Percentiles rank a stretch among this genome's conserved stretches.
Evolutionary conservation across 306 rosid species (phyloP).

Genomic region (Acacia acuminata): DNA sequence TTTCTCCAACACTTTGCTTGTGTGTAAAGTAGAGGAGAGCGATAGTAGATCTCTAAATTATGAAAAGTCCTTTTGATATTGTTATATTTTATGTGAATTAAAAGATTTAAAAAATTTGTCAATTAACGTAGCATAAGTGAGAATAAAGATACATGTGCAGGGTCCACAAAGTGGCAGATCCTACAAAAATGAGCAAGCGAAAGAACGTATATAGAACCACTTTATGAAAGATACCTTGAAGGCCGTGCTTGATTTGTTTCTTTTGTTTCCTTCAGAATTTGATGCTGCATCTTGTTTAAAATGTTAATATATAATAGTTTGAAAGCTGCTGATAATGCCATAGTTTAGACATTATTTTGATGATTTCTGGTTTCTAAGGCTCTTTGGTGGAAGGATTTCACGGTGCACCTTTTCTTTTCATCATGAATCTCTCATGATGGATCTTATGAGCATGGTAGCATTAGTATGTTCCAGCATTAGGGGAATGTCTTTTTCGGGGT

Average conservation of each 20-base stretch:
- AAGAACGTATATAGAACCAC: conserved; percentile 76
- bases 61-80: too few relatives aligned
- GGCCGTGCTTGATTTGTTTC: conserved; percentile 63
- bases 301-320: conserved; percentile 6
- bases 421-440: not conserved
- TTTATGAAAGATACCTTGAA: conserved; percentile 85
- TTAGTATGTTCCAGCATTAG: not conserved
- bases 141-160: too few relatives aligned
- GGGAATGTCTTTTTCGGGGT: not conserved
- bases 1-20: too few relatives aligned
- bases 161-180: conserved; percentile 72
- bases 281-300: conserved; percentile 13
- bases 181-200: conserved; percentile 78
- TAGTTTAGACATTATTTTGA: not conserved
- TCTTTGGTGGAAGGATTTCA: not conserved
- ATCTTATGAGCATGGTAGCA: not conserved
- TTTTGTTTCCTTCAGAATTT: conserved; percentile 6
- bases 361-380: not conserved
- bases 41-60: too few relatives aligned
- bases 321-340: too few relatives aligned
- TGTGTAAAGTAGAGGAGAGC: too few relatives aligned
- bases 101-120: too few relatives aligned
- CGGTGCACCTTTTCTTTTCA: not conserved
- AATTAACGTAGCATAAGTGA: too few relatives aligned
- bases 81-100: too few relatives aligned